These are phyloP conservation scores for Alternaria brassicicola DNA, from an alignment of 2,329 filamentous ascomycete species.

Conservation along the genomic window DNA sequence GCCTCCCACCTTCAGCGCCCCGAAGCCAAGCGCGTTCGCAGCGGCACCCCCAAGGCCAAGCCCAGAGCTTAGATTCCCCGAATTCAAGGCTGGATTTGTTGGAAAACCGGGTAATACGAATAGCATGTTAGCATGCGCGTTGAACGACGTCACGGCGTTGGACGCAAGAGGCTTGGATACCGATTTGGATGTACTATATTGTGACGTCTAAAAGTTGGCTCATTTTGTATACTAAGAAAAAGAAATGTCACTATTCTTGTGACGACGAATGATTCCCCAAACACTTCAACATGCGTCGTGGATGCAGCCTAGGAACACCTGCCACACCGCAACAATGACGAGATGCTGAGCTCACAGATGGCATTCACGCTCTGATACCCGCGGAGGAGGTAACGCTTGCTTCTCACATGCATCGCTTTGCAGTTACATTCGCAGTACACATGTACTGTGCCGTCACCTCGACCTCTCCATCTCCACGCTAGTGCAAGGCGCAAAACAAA, in stretches of 20 bases:
- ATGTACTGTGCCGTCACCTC: neutral
- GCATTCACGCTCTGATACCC: neutral
- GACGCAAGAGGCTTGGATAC: constrained; percentile 2
- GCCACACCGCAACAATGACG: constrained; percentile 3
- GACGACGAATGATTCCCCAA: neutral
- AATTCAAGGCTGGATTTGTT: neutral
- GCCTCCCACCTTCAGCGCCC: constrained; percentile 87
- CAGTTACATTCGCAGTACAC: neutral
- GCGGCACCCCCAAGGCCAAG: constrained; percentile 51
- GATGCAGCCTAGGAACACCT: neutral
- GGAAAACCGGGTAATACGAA: neutral
- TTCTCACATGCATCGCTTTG: neutral
- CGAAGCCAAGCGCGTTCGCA: constrained; percentile 67
- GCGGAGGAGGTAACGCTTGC: neutral
- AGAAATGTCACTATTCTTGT: constrained; percentile 8
- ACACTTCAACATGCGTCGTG: neutral
- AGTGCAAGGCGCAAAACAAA: constrained; percentile 3
- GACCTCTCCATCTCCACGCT: neutral
- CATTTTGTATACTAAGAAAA: constrained; percentile 26
- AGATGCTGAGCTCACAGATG: neutral
- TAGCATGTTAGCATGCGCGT: neutral
- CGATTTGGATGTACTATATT: constrained; percentile 21
- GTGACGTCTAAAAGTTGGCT: constrained; percentile 19
- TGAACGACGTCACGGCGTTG: neutral
- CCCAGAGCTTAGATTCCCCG: constrained; percentile 33